Evolutionary conservation across 2,329 filamentous ascomycete species (phyloP), one percentile per base, ranked within the genome.

Genomic region (Paecilomyces sp.): DNA sequence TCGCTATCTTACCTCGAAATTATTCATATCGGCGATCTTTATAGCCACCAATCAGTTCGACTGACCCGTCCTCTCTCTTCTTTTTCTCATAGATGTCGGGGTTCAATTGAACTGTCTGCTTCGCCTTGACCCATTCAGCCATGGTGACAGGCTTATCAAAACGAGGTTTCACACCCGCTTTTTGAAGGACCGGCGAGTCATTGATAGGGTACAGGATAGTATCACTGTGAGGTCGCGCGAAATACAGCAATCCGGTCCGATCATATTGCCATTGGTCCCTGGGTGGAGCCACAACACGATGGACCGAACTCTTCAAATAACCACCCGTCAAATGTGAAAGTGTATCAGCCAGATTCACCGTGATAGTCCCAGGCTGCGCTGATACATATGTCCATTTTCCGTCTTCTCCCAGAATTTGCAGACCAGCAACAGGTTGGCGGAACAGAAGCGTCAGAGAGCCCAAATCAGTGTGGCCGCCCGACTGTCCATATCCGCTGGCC

Each of bases 371-470:
- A 6, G 80, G 74, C 2, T 81, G 75, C 0, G 81, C 78, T 22
- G 74, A 75, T 0, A 81, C 80, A 72, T 76, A 83, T 47, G 79
- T 82, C 81, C 82, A 83, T 2, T 78, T 60, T 1, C 76, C 76
- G 0, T 77, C 74, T 0, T 76, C 70, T n/a, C 77, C 76, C 18
- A 81, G 79, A 28, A 86, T 82, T 64, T 86, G 83, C 1, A 86
- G 74, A 0, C 79, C 83, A 0, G 83, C 82, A 0, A 86, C 80
- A 0, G 83, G 84, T 61, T 86, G 84, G 0, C 83, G 76, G 73
- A 86, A 85, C 0, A 86, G 75, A 2, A 86, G 71, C 0, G 83
- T 85, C 0, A 85, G 74, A 0, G 80, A 81, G 0, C 83, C 83
- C 0, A 85, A 70, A 61, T 86, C 83, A 0, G 83, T 85, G 64